These are phyloP conservation scores for Backusella luteola DNA, from an alignment of 192 early-diverging fungal genomes.

Conservation along the genomic window DNA sequence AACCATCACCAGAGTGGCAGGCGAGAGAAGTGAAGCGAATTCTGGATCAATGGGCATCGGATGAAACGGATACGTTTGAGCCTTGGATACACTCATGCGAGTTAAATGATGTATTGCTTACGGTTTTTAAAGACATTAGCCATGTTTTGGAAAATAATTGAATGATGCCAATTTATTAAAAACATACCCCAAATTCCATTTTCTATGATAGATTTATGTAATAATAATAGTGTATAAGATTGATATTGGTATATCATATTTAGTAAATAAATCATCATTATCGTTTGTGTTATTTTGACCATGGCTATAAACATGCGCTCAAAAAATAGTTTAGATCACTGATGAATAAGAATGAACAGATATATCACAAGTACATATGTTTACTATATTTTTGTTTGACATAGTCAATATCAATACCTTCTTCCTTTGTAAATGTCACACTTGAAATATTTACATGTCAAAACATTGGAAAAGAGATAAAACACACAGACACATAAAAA, in stretches of 20 bases:
- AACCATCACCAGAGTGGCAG: constrained; percentile 8
- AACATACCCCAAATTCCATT: not conserved
- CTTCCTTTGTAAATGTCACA: not conserved
- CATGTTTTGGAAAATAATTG: not conserved
- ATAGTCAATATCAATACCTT: not conserved
- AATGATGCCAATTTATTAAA: not conserved
- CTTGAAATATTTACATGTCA: not conserved
- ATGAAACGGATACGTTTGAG: not conserved
- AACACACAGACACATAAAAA: not conserved
- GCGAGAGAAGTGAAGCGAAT: not conserved
- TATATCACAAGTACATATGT: not conserved
- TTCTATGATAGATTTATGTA: not conserved
- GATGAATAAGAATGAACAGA: not conserved
- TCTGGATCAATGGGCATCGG: not conserved
- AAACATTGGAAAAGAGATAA: not conserved
- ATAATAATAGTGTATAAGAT: not conserved
- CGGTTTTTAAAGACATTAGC: not conserved
- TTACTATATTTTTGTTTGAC: not conserved
- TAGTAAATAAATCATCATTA: not conserved
- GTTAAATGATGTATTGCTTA: not conserved
- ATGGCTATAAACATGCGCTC: not conserved
- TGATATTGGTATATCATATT: not conserved
- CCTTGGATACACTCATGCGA: not conserved
- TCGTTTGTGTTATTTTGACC: not conserved
- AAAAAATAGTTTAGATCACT: not conserved